phyloP scores from a whole-genome alignment of 2,329 filamentous ascomycete species.

The Penicillium sp. region DNA sequence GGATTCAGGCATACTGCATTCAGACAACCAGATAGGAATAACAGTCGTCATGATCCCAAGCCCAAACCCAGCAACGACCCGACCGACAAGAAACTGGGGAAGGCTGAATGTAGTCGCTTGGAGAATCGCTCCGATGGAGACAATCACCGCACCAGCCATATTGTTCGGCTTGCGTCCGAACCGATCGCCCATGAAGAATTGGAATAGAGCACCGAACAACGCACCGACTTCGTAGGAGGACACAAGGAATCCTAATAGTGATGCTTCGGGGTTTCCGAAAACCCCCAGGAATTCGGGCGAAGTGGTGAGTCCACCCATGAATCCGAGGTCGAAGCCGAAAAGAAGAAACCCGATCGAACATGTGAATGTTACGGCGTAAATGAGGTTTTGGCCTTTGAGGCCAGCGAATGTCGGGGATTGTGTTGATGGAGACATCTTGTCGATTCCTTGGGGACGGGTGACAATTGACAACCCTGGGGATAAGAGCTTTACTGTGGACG shows the following conservation, averaged over 20 bases:
- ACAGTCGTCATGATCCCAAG: conserved; percentile 26
- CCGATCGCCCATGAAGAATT: conserved; percentile 40
- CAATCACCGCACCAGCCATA: conserved; percentile 36
- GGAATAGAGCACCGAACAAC: conserved; percentile 28
- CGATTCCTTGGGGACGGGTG: background rate
- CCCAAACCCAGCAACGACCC: conserved; percentile 25
- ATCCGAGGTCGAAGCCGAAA: conserved; percentile 46
- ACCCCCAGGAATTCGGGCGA: conserved; percentile 4
- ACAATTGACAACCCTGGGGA: background rate
- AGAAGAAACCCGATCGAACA: conserved; percentile 42
- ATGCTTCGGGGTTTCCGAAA: conserved; percentile 22
- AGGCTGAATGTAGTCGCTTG: conserved; percentile 20
- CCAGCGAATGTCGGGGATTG: conserved; percentile 9
- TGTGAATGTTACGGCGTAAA: conserved; percentile 23
- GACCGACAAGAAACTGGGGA: conserved; percentile 24
- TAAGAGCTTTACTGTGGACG: background rate
- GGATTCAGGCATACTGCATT: conserved; percentile 11
- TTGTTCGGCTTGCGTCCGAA: conserved; percentile 46
- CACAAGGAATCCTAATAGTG: conserved; percentile 23
- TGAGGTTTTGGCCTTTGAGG: conserved; percentile 18
- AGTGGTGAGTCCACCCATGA: conserved; percentile 22
- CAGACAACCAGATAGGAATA: conserved; percentile 25
- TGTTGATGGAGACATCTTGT: background rate
- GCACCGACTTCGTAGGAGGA: conserved; percentile 28
- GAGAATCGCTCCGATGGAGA: conserved; percentile 24